Conservation (phyloP, 352 stramenopile species). For the Phytophthora fragariae region DNA sequence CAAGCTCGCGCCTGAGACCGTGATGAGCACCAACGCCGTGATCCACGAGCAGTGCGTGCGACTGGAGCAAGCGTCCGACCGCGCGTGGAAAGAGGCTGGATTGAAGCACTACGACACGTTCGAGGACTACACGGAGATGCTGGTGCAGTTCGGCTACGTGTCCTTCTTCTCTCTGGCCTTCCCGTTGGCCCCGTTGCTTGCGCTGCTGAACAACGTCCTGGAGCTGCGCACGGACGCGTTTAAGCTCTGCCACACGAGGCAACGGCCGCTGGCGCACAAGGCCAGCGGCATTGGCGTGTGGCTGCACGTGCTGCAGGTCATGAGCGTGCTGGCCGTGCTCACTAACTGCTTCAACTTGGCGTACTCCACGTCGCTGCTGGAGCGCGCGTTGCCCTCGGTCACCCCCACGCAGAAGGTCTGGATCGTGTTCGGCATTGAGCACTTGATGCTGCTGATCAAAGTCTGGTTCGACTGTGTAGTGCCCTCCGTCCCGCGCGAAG, state of each 20-base stretch:
- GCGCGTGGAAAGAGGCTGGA: slow-evolving; percentile 92
- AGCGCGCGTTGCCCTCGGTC: slow-evolving; percentile 51
- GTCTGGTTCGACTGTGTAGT: slow-evolving; percentile 71
- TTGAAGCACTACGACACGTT: slow-evolving; percentile 95
- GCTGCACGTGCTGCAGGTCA: slow-evolving; percentile 94
- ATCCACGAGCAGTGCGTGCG: slow-evolving; percentile 84
- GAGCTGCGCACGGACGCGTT: slow-evolving; percentile 95
- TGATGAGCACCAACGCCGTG: slow-evolving; percentile 58
- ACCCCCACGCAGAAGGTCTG: slow-evolving; percentile 69
- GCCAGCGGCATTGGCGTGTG: slow-evolving; percentile 93
- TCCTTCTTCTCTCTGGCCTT: slow-evolving; percentile 96
- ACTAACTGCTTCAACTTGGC: slow-evolving; percentile 97
- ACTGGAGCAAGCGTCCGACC: slow-evolving; percentile 81
- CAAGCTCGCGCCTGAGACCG: slow-evolving; percentile 19
- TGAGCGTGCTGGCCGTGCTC: slow-evolving; percentile 95
- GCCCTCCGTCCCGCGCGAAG: slow-evolving; percentile 59
- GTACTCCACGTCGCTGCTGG: slow-evolving; percentile 78
- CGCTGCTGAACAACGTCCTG: slow-evolving; percentile 94
- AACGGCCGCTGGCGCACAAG: slow-evolving; percentile 92
- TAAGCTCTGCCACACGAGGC: slow-evolving; percentile 94
- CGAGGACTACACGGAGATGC: slow-evolving; percentile 94
- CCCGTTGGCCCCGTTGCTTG: slow-evolving; percentile 94
- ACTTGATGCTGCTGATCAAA: slow-evolving; percentile 70
- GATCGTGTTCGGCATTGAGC: slow-evolving; percentile 81
- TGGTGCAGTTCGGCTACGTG: slow-evolving; percentile 96